Evolutionary conservation across 352 stramenopile species (phyloP), one percentile per base, ranked within the genome.

Genomic region (Saprolegnia diclina): DNA sequence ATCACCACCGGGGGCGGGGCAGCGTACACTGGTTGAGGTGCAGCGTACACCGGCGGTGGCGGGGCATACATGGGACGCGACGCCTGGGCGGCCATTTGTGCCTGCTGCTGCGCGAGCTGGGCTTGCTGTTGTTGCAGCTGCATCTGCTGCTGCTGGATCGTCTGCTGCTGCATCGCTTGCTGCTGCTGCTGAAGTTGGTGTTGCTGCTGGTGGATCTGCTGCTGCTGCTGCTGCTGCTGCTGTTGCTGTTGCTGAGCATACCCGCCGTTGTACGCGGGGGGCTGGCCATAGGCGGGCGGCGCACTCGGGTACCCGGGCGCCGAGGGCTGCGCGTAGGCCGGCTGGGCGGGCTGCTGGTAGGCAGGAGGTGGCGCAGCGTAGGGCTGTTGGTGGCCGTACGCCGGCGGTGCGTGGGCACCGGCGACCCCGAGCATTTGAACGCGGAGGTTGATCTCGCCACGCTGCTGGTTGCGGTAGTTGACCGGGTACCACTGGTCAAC

Each of bases 401-500:
- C 21, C n/a, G 35, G 29, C 42, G 59, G 42, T 50, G 66, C 48
- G 64, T 22, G 67, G 21, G 19, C n/a, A 21, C 38, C 48, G 52
- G 19, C 29, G 50, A 62, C 45, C 5, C 80, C 75, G 50, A 85
- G 72, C 63, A 85, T 82, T 70, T 94, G 85, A 10, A 94, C 75
- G 22, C 85, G 83, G 37, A 94, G 73, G 53, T 94, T 94, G 73
- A 94, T 90, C 70, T 94, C 84, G 7, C 85, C 85, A 9, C 81
- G 80, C 35, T 73, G 71, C 50, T 79, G 77, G 32, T 71, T 74
- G 54, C 81, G 75, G 62, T 89, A 88, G 74, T 90, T 89, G 50
- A 94, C 73, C 22, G 83, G 77, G 73, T 87, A 92, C 85, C 85
- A 94, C 62, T 94, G 77, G 75, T 94, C 85, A 56, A 82, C 75